These are phyloP conservation scores for Trapa bicornis DNA, from an alignment of 345 rosid species.

Conservation along the genomic window DNA sequence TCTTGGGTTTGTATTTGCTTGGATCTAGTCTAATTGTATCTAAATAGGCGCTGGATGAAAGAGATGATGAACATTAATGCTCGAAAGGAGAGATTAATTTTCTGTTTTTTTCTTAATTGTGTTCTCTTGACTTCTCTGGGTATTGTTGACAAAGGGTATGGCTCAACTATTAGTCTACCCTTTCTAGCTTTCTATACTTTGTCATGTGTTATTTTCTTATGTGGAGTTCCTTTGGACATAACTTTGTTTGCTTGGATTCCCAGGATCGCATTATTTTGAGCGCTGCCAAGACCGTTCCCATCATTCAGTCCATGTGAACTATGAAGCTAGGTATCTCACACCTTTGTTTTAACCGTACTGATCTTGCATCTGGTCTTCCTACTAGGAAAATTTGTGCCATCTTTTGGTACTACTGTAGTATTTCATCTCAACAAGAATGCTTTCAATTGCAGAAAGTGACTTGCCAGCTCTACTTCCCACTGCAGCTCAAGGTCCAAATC, in stretches of 20 bases:
- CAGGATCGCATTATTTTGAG: neutral
- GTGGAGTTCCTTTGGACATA: neutral
- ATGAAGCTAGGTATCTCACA: conserved; percentile 53
- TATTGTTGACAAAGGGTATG: neutral
- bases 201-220: too few species aligned
- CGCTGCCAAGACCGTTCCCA: neutral
- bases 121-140: neutral
- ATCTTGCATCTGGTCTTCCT: too few species aligned
- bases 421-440: neutral
- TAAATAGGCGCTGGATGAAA: too few species aligned
- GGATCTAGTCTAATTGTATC: conserved; percentile 11
- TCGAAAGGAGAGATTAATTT: too few species aligned
- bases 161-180: too few species aligned
- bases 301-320: conserved; percentile 18
- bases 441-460: conserved; percentile 38
- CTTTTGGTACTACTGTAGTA: neutral
- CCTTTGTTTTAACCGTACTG: neutral
- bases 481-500: conserved; percentile 18
- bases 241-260: neutral
- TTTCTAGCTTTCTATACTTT: too few species aligned
- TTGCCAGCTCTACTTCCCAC: conserved; percentile 9
- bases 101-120: too few species aligned
- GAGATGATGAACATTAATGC: too few species aligned
- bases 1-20: neutral
- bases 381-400: neutral